Percentiles rank a stretch among this genome's conserved stretches.
These are phyloP conservation scores for Teunomyces lycoperdinae DNA, from an alignment of 805 yeast genomes.

Conservation along the genomic window DNA sequence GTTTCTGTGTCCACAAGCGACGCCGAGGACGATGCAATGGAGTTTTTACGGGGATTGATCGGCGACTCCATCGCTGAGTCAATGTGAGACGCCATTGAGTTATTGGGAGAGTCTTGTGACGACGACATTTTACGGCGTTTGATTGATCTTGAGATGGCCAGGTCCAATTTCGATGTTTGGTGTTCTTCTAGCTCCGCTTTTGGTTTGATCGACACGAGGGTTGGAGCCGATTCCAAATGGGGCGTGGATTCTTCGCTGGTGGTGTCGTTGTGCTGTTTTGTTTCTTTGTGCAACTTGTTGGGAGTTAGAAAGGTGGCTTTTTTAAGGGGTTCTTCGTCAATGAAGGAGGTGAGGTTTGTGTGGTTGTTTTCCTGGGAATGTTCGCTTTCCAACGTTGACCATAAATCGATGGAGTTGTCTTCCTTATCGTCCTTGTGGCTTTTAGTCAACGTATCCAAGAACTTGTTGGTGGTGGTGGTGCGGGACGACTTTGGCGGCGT, in stretches of 20 bases:
- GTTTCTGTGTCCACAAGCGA: constrained; percentile 7
- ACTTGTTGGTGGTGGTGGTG: constrained; percentile 9
- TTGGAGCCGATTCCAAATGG: constrained; percentile 10
- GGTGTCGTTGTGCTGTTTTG: too few species aligned
- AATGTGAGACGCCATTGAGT: constrained; percentile 34
- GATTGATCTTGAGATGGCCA: constrained; percentile 5
- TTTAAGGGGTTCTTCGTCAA: constrained; percentile 19
- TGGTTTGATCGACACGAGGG: constrained; percentile 8
- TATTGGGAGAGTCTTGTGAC: constrained; percentile 30
- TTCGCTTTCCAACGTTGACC: constrained; percentile 28
- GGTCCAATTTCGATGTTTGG: constrained; percentile 4
- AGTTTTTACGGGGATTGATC: constrained; percentile 6
- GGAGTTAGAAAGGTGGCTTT: constrained; percentile 32
- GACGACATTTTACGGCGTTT: constrained; percentile 8
- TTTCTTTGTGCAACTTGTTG: constrained; percentile 15
- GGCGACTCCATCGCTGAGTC: constrained; percentile 31
- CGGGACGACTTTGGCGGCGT: constrained; percentile 16
- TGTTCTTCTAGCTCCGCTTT: constrained; percentile 1
- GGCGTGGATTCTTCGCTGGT: background rate
- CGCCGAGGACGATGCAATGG: constrained; percentile 1
- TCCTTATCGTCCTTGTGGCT: constrained; percentile 6
- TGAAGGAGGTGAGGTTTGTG: constrained; percentile 21
- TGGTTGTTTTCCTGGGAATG: constrained; percentile 8
- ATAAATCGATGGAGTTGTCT: constrained; percentile 23
- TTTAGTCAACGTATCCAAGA: constrained; percentile 14